Conservation (phyloP, 768 basidiomycete genomes). For the Russula sp. region DNA sequence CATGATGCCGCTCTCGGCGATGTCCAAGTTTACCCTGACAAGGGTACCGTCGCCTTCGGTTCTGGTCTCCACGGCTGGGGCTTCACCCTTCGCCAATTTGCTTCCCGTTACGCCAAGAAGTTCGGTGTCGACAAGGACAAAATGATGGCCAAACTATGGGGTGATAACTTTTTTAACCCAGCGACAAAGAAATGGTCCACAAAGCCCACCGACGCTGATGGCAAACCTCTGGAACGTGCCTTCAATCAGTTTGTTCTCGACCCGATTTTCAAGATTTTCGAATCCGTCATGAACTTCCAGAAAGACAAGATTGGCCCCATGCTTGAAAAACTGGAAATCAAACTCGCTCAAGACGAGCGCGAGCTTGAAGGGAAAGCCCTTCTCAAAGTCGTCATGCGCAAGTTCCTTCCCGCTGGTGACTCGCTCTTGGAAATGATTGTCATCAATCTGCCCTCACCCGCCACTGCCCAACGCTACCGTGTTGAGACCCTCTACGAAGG, state of each 20-base stretch:
- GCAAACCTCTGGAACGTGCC: constrained; percentile 92
- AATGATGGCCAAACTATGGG: constrained; percentile 98
- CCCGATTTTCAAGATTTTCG: constrained; percentile 98
- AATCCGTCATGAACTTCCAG: constrained; percentile 99
- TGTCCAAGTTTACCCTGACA: constrained; percentile 97
- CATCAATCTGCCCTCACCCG: constrained; percentile 96
- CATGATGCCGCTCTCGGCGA: constrained; percentile 91
- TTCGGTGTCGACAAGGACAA: constrained; percentile 99
- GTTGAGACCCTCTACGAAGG: constrained; percentile 99
- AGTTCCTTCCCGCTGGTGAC: constrained; percentile 99
- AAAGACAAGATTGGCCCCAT: constrained; percentile 78
- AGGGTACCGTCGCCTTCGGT: constrained; percentile 97
- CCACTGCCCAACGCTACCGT: constrained; percentile 96
- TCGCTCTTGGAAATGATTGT: constrained; percentile 99
- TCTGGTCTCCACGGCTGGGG: constrained; percentile 99
- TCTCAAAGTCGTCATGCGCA: constrained; percentile 97
- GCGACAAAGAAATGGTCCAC: constrained; percentile 95
- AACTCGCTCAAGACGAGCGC: constrained; percentile 79
- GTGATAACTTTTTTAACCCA: constrained; percentile 99
- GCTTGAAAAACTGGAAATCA: constrained; percentile 94
- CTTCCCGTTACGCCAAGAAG: constrained; percentile 90
- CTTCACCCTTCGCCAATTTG: constrained; percentile 98
- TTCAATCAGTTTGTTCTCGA: constrained; percentile 99
- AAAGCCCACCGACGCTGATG: constrained; percentile 63
- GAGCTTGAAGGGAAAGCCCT: constrained; percentile 93